Evolutionary conservation across 176 grass and related monocot species (phyloP), one percentile per base, ranked within the genome.

Genomic region (Aegilops bicornis): DNA sequence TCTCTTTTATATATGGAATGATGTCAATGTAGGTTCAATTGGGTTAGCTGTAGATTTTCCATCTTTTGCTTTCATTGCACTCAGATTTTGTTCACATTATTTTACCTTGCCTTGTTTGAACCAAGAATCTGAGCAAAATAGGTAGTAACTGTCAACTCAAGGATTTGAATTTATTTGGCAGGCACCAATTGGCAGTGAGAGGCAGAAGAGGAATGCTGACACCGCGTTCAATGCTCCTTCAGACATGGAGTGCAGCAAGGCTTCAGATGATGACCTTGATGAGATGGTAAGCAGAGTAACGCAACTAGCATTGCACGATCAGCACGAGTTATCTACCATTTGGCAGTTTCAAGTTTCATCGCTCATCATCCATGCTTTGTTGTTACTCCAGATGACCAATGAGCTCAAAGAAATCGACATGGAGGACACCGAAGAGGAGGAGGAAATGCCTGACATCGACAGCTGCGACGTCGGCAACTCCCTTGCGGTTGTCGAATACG

Each of bases 401-500:
- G 95, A 89, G 35, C 74, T 90, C 2, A 85, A 95, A 63, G 93
- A 95, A n/a, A 95, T 95, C 7, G 96, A 95, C 73, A 98, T 98
- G 93, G 90, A 98, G 78, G 93, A 95, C 85, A 81, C 89, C 13
- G 90, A 93, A 73, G 91, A 94, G 64, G 64, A 65, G 37, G 68
- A 24, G 64, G 64, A 66, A 42, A 35, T 23, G 37, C 91, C 86
- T 7, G 86, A 95, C 79, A 98, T 98, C 52, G 96, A 98, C 73
- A 91, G 84, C 76, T 86, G 86, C 22, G 93, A 98, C 80, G 30
- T 79, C 16, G 82, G 89, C 7, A 92, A 98, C 79, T 88, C 93
- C n/a, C 86, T 98, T 6, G 93, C 96, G 16, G 93, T 95, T 47
- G 90, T 92, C 74, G 93, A 98, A 11, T 98, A 98, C 63, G 91